phyloP scores from a whole-genome alignment of 768 basidiomycete species.

The Cyathus striatus region DNA sequence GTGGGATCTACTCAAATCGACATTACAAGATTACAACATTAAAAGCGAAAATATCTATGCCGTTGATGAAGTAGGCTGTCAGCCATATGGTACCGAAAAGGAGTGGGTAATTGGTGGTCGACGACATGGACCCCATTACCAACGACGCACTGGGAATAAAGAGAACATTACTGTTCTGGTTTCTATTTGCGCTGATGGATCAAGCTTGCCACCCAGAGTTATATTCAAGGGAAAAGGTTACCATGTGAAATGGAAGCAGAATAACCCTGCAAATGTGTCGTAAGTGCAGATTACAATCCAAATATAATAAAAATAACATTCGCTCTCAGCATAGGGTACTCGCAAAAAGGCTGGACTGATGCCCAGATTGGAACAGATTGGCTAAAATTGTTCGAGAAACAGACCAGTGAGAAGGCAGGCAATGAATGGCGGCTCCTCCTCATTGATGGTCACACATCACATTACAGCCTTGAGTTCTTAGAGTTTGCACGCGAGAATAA shows the following conservation, averaged over 20 bases:
- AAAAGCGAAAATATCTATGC: slow-evolving; percentile 15
- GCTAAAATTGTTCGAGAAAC: slow-evolving; percentile 21
- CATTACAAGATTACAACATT: slow-evolving; percentile 11
- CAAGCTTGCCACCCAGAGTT: slow-evolving; percentile 18
- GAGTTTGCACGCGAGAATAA: slow-evolving; percentile 16
- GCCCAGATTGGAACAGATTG: slow-evolving; percentile 23
- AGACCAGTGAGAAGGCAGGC: slow-evolving; percentile 19
- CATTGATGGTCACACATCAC: slow-evolving; percentile 33
- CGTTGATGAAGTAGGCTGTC: slow-evolving; percentile 25
- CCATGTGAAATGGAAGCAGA: slow-evolving; percentile 18
- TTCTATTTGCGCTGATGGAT: slow-evolving; percentile 33
- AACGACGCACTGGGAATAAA: slow-evolving; percentile 17
- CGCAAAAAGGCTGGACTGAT: slow-evolving; percentile 20
- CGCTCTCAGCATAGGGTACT: slow-evolving; percentile 8
- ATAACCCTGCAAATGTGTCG: slow-evolving; percentile 27
- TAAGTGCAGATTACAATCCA: slow-evolving; percentile 12
- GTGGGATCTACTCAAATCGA: slow-evolving; percentile 11
- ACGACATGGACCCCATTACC: slow-evolving; percentile 15
- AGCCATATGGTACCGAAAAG: slow-evolving; percentile 12
- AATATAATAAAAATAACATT: neutral
- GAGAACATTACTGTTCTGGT: slow-evolving; percentile 28
- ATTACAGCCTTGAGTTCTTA: slow-evolving; percentile 21
- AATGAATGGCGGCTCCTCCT: slow-evolving; percentile 19
- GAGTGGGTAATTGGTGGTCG: slow-evolving; percentile 18
- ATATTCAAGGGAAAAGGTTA: slow-evolving; percentile 32